These are phyloP conservation scores for Telopea speciosissima DNA, from an alignment of 177 flowering plant species.

Conservation along the genomic window DNA sequence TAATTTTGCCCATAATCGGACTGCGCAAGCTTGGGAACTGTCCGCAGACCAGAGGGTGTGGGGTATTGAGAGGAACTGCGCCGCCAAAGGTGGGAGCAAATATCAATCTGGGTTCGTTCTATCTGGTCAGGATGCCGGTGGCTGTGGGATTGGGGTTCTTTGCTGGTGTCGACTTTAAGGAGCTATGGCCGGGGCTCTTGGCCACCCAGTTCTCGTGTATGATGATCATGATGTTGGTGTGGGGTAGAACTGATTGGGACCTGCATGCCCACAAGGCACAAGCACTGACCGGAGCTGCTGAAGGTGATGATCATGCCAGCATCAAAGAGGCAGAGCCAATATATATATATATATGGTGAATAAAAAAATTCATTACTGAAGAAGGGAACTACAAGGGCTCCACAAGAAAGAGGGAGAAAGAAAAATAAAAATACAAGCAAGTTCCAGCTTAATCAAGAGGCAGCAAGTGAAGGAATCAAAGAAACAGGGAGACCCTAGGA, in stretches of 20 bases:
- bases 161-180: conserved; percentile 50
- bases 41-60: conserved; percentile 72
- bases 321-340: no score
- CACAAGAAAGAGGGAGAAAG: no score
- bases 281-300: conserved; percentile 37
- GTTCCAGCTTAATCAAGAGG: no score
- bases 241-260: conserved; percentile 62
- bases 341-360: no score
- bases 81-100: conserved; percentile 73
- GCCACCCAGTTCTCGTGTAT: conserved; percentile 71
- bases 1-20: conserved; percentile 63
- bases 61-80: conserved; percentile 64
- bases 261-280: conserved; percentile 51
- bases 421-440: no score
- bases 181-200: conserved; percentile 75
- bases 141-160: conserved; percentile 53
- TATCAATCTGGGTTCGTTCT: conserved; percentile 72
- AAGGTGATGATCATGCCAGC: background rate
- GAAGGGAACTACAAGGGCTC: no score
- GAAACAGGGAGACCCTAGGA: no score
- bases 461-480: no score
- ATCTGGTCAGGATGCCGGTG: conserved; percentile 76
- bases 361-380: no score
- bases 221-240: conserved; percentile 51
- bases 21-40: conserved; percentile 75